Evolutionary conservation across 1,284 basidiomycete species (phyloP).

Genomic region (Exsudoporus floridanus): DNA sequence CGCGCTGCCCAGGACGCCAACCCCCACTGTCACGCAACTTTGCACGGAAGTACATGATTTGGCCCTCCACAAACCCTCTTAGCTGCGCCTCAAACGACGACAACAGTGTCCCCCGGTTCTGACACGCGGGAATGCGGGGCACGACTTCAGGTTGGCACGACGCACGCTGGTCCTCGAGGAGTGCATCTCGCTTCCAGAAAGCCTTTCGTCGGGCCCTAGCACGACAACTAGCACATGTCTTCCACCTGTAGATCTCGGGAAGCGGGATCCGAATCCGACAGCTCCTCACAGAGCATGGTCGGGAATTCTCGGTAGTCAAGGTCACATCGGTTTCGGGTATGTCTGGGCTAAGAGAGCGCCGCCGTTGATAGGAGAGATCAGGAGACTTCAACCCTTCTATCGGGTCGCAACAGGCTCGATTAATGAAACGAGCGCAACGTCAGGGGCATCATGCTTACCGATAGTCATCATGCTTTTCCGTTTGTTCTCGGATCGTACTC

Average conservation of each 20-base stretch:
- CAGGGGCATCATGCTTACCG: conserved; percentile 7
- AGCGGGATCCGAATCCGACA: conserved; percentile 16
- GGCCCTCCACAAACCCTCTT: conserved; percentile 26
- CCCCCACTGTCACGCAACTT: conserved; percentile 10
- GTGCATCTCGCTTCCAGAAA: not conserved
- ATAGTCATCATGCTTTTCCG: conserved; percentile 1
- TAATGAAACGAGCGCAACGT: not conserved
- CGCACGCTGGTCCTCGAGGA: not conserved
- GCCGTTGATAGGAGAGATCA: not conserved
- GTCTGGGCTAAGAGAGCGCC: conserved; percentile 13
- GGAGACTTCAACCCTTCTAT: conserved; percentile 5
- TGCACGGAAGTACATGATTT: conserved; percentile 20
- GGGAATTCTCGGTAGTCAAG: conserved; percentile 8
- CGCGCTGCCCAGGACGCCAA: not conserved
- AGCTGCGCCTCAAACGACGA: conserved; percentile 20
- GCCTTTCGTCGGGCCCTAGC: conserved; percentile 12
- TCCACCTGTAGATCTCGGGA: conserved; percentile 21
- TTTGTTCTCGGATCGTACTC: conserved; percentile 14
- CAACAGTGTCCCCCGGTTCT: conserved; percentile 19
- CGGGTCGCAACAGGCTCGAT: not conserved
- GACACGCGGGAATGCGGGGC: conserved; percentile 18
- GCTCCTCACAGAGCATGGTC: conserved; percentile 8
- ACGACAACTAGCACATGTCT: conserved; percentile 24
- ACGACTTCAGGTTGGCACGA: conserved; percentile 1
- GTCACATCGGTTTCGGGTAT: not conserved